Percentiles rank a stretch among this genome's conserved stretches.
phyloP scores from a whole-genome alignment of 2,329 filamentous ascomycete species.

The Stachybotrys elegans region DNA sequence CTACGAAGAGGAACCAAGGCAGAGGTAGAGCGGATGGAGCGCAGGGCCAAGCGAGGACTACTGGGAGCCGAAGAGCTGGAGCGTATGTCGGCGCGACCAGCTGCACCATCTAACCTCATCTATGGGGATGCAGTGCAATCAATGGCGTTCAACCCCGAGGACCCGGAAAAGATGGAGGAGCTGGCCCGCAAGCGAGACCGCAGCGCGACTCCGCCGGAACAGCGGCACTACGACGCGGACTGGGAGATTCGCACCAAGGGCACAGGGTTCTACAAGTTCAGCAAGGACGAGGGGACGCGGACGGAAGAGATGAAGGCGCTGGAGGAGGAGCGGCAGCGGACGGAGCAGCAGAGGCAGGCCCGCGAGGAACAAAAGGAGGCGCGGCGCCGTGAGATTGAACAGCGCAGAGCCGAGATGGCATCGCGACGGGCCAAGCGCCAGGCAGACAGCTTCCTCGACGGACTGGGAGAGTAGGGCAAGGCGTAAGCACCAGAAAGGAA shows the following conservation, averaged over 20 bases:
- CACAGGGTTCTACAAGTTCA: constrained; percentile 88
- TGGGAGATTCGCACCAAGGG: constrained; percentile 83
- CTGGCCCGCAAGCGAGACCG: constrained; percentile 75
- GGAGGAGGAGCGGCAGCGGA: constrained; percentile 60
- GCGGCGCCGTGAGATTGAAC: constrained; percentile 59
- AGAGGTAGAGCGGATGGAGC: constrained; percentile 60
- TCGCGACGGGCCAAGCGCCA: constrained; percentile 57
- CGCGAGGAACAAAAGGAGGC: constrained; percentile 52
- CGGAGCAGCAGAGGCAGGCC: constrained; percentile 56
- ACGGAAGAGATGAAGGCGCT: constrained; percentile 70
- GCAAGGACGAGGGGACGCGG: constrained; percentile 63
- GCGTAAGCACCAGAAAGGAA: no score
- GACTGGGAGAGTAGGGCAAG: constrained; percentile 34
- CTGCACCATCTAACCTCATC: constrained; percentile 66
- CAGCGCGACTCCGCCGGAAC: constrained; percentile 72
- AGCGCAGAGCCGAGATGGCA: constrained; percentile 57
- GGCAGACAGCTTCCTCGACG: constrained; percentile 68
- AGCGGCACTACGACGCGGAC: constrained; percentile 79
- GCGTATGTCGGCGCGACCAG: constrained; percentile 62
- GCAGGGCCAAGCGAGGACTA: constrained; percentile 43
- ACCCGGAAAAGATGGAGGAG: constrained; percentile 67
- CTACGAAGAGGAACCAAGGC: constrained; percentile 65
- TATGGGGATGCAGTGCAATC: constrained; percentile 81
- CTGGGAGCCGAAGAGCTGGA: constrained; percentile 58
- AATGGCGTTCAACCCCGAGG: constrained; percentile 75